Percentiles rank a stretch among this genome's conserved stretches.
phyloP scores from a whole-genome alignment of 768 basidiomycete species.

The Boletus insuetus region DNA sequence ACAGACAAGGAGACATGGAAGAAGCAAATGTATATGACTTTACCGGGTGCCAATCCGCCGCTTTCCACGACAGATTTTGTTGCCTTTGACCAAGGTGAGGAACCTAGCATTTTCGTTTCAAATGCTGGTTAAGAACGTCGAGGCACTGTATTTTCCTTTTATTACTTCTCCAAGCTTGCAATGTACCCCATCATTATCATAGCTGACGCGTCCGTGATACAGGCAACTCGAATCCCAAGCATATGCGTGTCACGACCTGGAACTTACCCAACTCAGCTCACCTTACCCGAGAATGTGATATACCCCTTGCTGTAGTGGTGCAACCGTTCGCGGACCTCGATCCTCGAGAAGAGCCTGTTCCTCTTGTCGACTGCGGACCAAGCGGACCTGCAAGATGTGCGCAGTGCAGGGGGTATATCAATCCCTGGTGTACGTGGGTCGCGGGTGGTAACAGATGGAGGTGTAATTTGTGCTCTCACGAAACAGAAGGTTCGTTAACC shows the following conservation, averaged over 20 bases:
- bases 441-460: conserved; percentile 84
- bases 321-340: conserved; percentile 90
- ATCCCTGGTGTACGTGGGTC: conserved; percentile 88
- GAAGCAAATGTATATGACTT: conserved; percentile 61
- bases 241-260: conserved; percentile 87
- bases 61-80: conserved; percentile 84
- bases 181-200: not conserved
- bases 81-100: conserved; percentile 85
- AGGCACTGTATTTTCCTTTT: not conserved
- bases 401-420: conserved; percentile 86
- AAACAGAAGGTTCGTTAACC: conserved; percentile 70
- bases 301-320: conserved; percentile 81
- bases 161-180: not conserved
- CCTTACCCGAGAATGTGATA: conserved; percentile 74
- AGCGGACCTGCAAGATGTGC: conserved; percentile 81
- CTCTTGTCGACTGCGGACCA: conserved; percentile 68
- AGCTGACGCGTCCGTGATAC: conserved; percentile 13
- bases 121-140: not conserved
- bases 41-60: conserved; percentile 65
- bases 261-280: conserved; percentile 78
- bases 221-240: conserved; percentile 92
- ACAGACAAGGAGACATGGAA: conserved; percentile 79
- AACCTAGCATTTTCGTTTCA: not conserved
- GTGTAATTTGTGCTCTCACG: conserved; percentile 86
- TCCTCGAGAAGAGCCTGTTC: conserved; percentile 74